phyloP scores from a whole-genome alignment of 2,329 filamentous ascomycete species.

The Penicillium griseofulvum region DNA sequence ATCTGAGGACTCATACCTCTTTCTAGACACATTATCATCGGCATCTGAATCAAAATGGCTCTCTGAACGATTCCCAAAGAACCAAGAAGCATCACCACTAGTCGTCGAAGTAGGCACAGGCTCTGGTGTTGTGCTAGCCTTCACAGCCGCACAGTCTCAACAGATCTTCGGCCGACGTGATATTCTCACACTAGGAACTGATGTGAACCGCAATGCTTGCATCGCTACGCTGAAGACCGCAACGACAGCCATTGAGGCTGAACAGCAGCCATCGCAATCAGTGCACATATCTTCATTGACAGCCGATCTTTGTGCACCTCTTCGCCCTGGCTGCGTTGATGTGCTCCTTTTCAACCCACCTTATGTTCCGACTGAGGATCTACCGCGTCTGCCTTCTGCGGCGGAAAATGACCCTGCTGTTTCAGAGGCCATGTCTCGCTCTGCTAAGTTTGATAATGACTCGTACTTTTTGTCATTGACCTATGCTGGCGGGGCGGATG shows the following conservation, averaged over 20 bases:
- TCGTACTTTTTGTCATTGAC: conserved; percentile 79
- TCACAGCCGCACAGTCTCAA: conserved; percentile 71
- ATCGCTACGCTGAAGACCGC: conserved; percentile 70
- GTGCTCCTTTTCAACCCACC: conserved; percentile 95
- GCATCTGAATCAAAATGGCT: conserved; percentile 68
- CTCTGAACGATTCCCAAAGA: conserved; percentile 55
- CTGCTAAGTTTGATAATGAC: conserved; percentile 67
- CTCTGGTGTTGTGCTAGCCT: conserved; percentile 90
- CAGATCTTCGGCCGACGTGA: conserved; percentile 69
- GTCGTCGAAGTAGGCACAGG: conserved; percentile 86
- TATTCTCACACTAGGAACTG: conserved; percentile 71
- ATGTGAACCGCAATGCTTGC: conserved; percentile 85
- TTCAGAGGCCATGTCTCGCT: conserved; percentile 25
- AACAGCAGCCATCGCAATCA: conserved; percentile 37
- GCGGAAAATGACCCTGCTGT: conserved; percentile 26
- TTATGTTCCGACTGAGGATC: conserved; percentile 81
- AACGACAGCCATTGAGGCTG: conserved; percentile 44
- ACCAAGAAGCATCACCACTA: conserved; percentile 49
- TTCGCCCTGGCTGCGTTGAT: conserved; percentile 65
- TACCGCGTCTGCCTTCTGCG: conserved; percentile 56
- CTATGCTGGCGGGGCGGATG: conserved; percentile 83
- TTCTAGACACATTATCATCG: conserved; percentile 86
- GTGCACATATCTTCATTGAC: conserved; percentile 65
- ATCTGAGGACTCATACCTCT: conserved; percentile 90
- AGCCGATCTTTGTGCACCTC: conserved; percentile 65